These are phyloP conservation scores for Suillus fuscotomentosus DNA, from an alignment of 768 basidiomycete genomes.

Conservation along the genomic window DNA sequence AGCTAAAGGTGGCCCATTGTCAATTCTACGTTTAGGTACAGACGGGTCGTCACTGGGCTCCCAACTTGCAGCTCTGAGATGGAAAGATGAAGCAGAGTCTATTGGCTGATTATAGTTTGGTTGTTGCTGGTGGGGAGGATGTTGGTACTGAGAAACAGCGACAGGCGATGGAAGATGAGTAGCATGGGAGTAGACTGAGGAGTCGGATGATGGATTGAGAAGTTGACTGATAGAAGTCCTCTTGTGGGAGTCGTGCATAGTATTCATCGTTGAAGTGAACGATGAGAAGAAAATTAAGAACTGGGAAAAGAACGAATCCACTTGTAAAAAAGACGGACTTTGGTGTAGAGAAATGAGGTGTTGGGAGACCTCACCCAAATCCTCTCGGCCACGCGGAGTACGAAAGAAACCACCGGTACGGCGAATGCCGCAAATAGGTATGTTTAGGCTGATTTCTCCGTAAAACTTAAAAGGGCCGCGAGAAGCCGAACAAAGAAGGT, in stretches of 20 bases:
- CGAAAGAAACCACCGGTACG: conserved; percentile 7
- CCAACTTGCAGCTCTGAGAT: conserved; percentile 67
- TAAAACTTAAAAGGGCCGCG: background rate
- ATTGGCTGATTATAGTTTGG: conserved; percentile 26
- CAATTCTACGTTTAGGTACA: conserved; percentile 34
- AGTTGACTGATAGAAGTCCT: conserved; percentile 51
- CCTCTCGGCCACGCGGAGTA: conserved; percentile 26
- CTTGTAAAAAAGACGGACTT: conserved; percentile 19
- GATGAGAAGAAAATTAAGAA: conserved; percentile 12
- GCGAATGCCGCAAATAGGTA: conserved; percentile 3
- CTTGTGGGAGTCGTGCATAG: conserved; percentile 44
- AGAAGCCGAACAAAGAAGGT: background rate
- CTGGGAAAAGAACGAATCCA: conserved; percentile 7
- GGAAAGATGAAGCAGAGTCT: conserved; percentile 38
- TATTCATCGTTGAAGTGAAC: conserved; percentile 34
- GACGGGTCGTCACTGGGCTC: conserved; percentile 37
- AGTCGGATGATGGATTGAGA: conserved; percentile 45
- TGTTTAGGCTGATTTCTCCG: background rate
- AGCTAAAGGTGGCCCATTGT: conserved; percentile 30
- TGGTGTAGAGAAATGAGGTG: conserved; percentile 26
- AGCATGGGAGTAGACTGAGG: conserved; percentile 32
- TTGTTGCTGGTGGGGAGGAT: conserved; percentile 26
- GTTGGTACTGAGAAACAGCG: conserved; percentile 27
- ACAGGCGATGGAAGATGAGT: conserved; percentile 28
- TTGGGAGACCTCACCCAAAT: conserved; percentile 26